Evolutionary conservation across 176 grass and related monocot genomes (phyloP), one percentile per base, ranked within the genome.

Genomic region (Rhynchospora tenuis): DNA sequence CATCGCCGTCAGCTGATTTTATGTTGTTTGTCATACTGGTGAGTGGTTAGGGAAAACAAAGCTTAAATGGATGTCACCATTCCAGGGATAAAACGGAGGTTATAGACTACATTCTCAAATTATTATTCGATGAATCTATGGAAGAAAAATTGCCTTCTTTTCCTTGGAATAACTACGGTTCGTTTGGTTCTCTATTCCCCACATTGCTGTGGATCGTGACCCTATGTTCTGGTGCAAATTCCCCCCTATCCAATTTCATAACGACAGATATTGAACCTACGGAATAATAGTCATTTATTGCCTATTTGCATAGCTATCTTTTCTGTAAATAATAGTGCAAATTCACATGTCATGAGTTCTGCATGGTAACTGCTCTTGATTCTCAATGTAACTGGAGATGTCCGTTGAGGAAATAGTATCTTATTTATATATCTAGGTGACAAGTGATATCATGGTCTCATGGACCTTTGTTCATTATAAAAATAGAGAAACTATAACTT

Each of bases 271-370:
- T 47, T 45, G 64, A 82, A 82, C 52, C 78, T 82, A 87, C 22
- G 43, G 65, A 59, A 48, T n/a, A 45, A 84, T 61, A 73, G 33
- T 80, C 80, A 54, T 11, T 22, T 50, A 76, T 33, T 65, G 42
- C 76, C 83, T 67, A 85, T 33, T 29, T 82, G 80, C 28, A 38
- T 77, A 57, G 83, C 58, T 71, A 83, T 87, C 85, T 85, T 80
- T 89, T 85, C 58, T 80, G 83, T 48, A 24, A 86, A 58, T 85
- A 88, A 77, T 84, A 57, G 80, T 87, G 73, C 84, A 84, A 89
- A 59, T 64, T 20, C 83, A 83, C 66, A 83, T 79, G 28, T 81
- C 79, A 46, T 64, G 42, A 14, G 69, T 48, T 73, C 43, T 46
- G 20, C 69, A 48, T 73, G 19, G 69, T 8, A 73, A 73, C 43